Evolutionary conservation across 148 eudicot genomes (phyloP).

Genomic region (Nepenthes mirabilis): DNA sequence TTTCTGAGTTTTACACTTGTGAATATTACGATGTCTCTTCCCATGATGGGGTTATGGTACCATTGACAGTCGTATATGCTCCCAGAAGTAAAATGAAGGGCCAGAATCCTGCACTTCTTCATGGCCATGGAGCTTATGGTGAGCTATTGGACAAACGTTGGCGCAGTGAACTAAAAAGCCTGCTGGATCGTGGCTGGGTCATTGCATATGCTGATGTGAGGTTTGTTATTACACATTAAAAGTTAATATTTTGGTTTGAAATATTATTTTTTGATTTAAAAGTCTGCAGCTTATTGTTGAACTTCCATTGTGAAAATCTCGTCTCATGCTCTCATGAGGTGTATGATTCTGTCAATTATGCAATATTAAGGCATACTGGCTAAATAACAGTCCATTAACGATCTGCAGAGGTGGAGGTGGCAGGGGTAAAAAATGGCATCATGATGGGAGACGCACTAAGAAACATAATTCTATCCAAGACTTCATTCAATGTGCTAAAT

Average conservation of each 20-base stretch:
- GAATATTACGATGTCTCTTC: constrained; percentile 59
- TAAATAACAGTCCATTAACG: background rate
- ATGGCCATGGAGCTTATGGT: constrained; percentile 92
- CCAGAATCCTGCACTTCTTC: constrained; percentile 72
- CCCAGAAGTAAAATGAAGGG: constrained; percentile 37
- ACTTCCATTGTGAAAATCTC: too few species aligned
- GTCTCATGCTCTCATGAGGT: background rate
- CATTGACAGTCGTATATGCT: constrained; percentile 66
- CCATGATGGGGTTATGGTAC: constrained; percentile 56
- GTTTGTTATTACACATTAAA: constrained; percentile 11
- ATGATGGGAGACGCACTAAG: constrained; percentile 61
- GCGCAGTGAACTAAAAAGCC: constrained; percentile 86
- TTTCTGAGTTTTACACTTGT: constrained; percentile 84
- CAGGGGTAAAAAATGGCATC: constrained; percentile 76
- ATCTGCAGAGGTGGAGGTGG: constrained; percentile 85
- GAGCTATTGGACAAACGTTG: constrained; percentile 92
- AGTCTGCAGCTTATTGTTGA: too few species aligned
- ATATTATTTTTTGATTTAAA: too few species aligned
- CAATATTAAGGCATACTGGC: background rate
- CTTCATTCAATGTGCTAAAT: constrained; percentile 72
- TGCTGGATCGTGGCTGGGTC: constrained; percentile 98
- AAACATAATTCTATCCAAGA: constrained; percentile 65
- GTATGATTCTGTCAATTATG: background rate
- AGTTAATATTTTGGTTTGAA: too few species aligned
- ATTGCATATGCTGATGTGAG: constrained; percentile 96